Conservation (phyloP, 441 rosid species). For the Gossypium gossypioides region DNA sequence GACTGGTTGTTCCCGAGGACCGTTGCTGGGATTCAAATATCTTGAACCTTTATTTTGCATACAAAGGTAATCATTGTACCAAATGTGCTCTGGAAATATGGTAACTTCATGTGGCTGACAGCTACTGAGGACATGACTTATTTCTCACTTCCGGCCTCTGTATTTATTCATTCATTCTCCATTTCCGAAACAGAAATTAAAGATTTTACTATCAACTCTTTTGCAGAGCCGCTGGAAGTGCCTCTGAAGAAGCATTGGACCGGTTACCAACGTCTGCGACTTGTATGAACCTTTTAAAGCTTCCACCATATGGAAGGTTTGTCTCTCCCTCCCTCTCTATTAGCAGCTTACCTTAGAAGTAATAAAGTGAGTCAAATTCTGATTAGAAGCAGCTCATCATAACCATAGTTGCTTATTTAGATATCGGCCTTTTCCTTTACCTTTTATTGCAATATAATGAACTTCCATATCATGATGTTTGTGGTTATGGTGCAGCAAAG, state of each 20-base stretch:
- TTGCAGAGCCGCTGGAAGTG: slow-evolving; percentile 65
- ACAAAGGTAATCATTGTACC: slow-evolving; percentile 51
- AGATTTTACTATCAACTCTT: neutral
- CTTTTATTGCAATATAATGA: neutral
- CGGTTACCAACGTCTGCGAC: slow-evolving; percentile 94
- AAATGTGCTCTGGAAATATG: slow-evolving; percentile 1
- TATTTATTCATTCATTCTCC: neutral
- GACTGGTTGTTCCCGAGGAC: slow-evolving; percentile 97
- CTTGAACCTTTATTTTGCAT: slow-evolving; percentile 90
- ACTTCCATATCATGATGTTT: neutral
- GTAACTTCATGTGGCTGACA: neutral
- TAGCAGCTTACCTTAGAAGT: neutral
- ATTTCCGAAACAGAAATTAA: neutral
- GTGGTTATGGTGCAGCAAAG: slow-evolving; percentile 57
- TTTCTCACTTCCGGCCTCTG: neutral
- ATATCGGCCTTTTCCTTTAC: neutral
- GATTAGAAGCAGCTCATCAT: neutral
- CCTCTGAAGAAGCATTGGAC: slow-evolving; percentile 71
- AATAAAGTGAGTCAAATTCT: neutral
- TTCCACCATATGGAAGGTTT: slow-evolving; percentile 95
- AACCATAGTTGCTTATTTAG: neutral
- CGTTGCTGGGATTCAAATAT: slow-evolving; percentile 79
- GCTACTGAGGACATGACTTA: neutral
- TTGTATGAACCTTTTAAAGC: slow-evolving; percentile 97
- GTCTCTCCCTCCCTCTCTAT: slow-evolving; percentile 15